Base-by-base conservation (phyloP, 1,284 basidiomycete species). In the Fomitopsis betulina region DNA sequence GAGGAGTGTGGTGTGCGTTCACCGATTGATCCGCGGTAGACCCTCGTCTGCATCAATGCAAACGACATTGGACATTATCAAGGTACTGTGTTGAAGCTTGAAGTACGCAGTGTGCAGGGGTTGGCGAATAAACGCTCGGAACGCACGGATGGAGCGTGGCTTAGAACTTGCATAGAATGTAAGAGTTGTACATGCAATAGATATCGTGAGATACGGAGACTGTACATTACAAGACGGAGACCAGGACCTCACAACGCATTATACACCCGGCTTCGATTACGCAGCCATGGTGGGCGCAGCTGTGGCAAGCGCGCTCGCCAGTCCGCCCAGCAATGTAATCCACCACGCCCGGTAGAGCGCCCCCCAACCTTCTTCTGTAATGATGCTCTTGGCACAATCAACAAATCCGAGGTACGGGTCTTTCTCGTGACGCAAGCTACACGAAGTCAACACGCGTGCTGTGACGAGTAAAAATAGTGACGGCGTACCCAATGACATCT, bases 341-440 rank as follows among this genome's bases (percentile, higher is more conserved):
- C 91, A 94, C 91, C 92, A 95, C 5, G 89, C 93, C 47, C 93
- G 84, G 70, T 91, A 94, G 60, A 96, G 73, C 5, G 90, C 82
- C 61, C 73, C 72, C 76, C 82, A 83, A 0, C 93, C 93, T 71
- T 96, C 93, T 72, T 96, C 93, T 53, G 89, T 80, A n/a, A 89
- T 71, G 42, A 95, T 91, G 66, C 86, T 82, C 72, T 88, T 87
- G 17, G 79, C 85, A 62, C 91, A 93, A 68, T 95, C 91, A 13
- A 85, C 68, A 47, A 94, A 72, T 6, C 93, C 89, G 39, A 81
- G 70, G 69, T 96, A 96, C n/a, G 94, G 93, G 66, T 95, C 92
- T 45, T 83, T 86, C 67, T 94, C 93, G 56, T 84, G 87, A 62
- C 94, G 83, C 62, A 95, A 73, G 13, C 87, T 90, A 32, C 8